A percentile compares a stretch with the other conserved stretches of the same genome.
phyloP scores from a whole-genome alignment of 306 rosid genomes.

The Malus asiatica region DNA sequence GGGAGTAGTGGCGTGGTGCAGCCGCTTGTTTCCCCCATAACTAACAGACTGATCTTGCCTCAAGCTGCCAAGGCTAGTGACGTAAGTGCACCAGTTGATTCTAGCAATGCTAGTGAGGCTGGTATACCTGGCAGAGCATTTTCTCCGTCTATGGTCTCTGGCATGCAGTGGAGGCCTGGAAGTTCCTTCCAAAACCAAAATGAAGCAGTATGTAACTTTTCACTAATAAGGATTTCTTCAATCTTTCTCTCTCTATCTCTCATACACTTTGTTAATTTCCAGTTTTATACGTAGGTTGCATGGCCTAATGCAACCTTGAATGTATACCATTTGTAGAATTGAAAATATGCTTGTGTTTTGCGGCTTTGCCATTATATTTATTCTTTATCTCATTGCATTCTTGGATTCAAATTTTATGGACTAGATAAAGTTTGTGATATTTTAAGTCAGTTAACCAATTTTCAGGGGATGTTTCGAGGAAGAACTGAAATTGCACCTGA shows the following conservation, averaged over 20 bases:
- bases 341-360: neutral
- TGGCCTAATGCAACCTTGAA: neutral
- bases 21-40: conserved; percentile 64
- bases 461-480: conserved; percentile 76
- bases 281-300: neutral
- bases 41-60: conserved; percentile 61
- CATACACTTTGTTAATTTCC: neutral
- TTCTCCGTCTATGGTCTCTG: conserved; percentile 70
- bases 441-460: conserved; percentile 17
- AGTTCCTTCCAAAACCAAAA: conserved; percentile 72
- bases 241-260: neutral
- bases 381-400: neutral
- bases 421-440: neutral
- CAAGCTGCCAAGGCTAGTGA: conserved; percentile 64
- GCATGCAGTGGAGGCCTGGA: conserved; percentile 98
- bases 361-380: neutral
- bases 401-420: neutral
- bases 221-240: neutral
- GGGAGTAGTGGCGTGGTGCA: conserved; percentile 71
- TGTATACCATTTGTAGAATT: neutral
- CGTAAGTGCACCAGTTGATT: conserved; percentile 56
- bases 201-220: conserved; percentile 48
- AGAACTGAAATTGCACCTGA: conserved; percentile 97
- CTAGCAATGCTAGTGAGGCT: conserved; percentile 55
- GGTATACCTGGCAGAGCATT: conserved; percentile 69